Percentiles rank a stretch among this genome's conserved stretches.
Conservation (phyloP, 345 rosid genomes). For the Limnanthes douglasii region DNA sequence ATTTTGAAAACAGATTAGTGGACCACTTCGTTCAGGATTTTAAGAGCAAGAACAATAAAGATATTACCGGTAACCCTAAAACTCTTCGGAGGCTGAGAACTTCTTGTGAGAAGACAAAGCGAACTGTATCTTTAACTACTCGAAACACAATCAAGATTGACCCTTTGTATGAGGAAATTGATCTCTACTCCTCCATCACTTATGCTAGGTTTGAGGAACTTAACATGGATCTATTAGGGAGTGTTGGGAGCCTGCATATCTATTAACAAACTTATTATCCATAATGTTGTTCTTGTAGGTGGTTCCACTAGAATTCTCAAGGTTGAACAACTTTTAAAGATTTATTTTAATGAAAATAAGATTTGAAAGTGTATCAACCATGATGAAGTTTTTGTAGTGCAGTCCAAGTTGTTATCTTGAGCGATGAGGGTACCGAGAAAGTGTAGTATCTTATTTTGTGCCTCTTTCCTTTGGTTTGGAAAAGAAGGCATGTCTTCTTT, state of each 20-base stretch:
- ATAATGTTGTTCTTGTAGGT: constrained; percentile 32
- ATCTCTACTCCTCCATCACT: constrained; percentile 22
- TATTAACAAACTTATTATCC: constrained; percentile 23
- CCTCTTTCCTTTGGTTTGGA: too few relatives aligned
- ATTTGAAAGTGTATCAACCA: too few relatives aligned
- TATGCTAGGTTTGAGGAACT: constrained; percentile 28
- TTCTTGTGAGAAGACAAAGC: constrained; percentile 31
- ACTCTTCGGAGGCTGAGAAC: constrained; percentile 27
- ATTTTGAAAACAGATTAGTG: constrained; percentile 15
- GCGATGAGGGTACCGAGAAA: too few relatives aligned
- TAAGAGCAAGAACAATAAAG: constrained; percentile 24
- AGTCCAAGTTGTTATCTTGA: too few relatives aligned
- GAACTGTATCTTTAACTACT: constrained; percentile 29
- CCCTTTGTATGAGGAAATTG: constrained; percentile 21
- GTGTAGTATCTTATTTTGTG: too few relatives aligned
- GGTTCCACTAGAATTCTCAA: constrained; percentile 34
- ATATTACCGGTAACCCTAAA: too few relatives aligned
- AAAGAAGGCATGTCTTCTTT: too few relatives aligned
- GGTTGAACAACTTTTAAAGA: too few relatives aligned
- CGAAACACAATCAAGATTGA: constrained; percentile 28
- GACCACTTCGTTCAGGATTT: constrained; percentile 26
- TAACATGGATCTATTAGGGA: constrained; percentile 36
- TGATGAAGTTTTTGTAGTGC: too few relatives aligned
- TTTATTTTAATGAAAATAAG: too few relatives aligned
- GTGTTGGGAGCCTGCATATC: constrained; percentile 31